These are phyloP conservation scores for Neofusicoccum parvum DNA, from an alignment of 2,329 filamentous ascomycete species.

Conservation along the genomic window DNA sequence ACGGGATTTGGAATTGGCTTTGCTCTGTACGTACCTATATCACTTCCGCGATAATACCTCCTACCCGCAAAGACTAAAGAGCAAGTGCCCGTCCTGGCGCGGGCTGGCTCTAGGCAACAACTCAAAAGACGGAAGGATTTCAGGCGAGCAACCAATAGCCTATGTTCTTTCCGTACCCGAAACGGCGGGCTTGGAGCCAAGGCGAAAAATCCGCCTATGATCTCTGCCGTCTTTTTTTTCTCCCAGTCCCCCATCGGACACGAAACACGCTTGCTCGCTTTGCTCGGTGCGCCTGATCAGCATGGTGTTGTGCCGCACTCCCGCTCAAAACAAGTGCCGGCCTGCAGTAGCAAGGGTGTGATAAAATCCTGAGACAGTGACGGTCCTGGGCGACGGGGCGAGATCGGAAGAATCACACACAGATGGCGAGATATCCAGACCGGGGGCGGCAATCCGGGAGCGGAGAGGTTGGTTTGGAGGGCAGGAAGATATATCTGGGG, in stretches of 20 bases:
- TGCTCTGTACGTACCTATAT: neutral
- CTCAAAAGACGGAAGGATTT: too few relatives aligned
- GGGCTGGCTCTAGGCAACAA: too few relatives aligned
- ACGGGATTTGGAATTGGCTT: neutral
- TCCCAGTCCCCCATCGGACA: neutral
- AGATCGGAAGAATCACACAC: neutral
- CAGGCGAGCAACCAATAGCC: neutral
- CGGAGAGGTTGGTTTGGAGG: neutral
- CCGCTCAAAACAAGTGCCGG: neutral
- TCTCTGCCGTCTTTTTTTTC: neutral
- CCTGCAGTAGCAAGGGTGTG: neutral
- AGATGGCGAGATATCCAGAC: neutral
- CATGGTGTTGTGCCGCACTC: neutral
- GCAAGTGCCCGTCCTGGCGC: too few relatives aligned
- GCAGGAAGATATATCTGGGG: neutral
- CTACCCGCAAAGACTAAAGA: too few relatives aligned
- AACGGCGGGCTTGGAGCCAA: neutral
- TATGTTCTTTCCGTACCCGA: neutral
- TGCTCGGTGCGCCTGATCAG: neutral
- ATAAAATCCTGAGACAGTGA: constrained; percentile 5
- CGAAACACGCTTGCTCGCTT: neutral
- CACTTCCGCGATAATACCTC: too few relatives aligned
- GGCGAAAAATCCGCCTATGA: neutral
- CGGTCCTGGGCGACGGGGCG: neutral
- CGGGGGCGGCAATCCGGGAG: neutral